Conservation (phyloP, 164 flowering plant species). For the Paratinospora sagittata region DNA sequence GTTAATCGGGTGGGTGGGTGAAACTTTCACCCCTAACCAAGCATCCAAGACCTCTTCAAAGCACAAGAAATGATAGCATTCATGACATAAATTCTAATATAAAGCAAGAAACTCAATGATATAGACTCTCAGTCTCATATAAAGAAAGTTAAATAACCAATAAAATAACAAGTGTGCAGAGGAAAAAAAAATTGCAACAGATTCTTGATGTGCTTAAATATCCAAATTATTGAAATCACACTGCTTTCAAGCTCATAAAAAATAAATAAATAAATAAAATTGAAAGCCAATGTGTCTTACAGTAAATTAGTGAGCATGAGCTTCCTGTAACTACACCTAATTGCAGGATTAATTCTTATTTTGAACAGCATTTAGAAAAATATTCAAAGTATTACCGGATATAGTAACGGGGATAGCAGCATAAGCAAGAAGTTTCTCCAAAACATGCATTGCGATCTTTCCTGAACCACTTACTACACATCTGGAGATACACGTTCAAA, state of each 20-base stretch:
- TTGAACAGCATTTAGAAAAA: background rate
- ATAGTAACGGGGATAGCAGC: slow-evolving; percentile 88
- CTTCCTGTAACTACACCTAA: background rate
- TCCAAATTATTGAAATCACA: background rate
- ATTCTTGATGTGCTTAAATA: background rate
- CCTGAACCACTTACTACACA: slow-evolving; percentile 97
- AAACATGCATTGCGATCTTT: slow-evolving; percentile 94
- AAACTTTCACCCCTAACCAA: too few species aligned
- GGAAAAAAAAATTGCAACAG: background rate
- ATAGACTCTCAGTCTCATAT: background rate
- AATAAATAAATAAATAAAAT: background rate
- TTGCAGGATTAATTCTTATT: background rate
- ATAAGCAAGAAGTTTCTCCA: slow-evolving; percentile 84
- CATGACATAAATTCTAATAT: background rate
- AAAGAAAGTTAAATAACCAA: background rate
- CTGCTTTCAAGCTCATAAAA: background rate
- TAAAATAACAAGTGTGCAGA: background rate
- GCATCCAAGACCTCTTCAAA: background rate
- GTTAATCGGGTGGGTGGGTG: too few species aligned
- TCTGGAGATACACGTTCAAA: slow-evolving; percentile 35
- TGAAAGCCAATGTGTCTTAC: background rate
- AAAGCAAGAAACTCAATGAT: background rate
- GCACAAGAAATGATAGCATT: background rate
- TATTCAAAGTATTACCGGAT: slow-evolving; percentile 50
- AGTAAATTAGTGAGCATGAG: background rate